Evolutionary conservation across 768 basidiomycete species (phyloP).

Genomic region (Tubosaeta sp.): DNA sequence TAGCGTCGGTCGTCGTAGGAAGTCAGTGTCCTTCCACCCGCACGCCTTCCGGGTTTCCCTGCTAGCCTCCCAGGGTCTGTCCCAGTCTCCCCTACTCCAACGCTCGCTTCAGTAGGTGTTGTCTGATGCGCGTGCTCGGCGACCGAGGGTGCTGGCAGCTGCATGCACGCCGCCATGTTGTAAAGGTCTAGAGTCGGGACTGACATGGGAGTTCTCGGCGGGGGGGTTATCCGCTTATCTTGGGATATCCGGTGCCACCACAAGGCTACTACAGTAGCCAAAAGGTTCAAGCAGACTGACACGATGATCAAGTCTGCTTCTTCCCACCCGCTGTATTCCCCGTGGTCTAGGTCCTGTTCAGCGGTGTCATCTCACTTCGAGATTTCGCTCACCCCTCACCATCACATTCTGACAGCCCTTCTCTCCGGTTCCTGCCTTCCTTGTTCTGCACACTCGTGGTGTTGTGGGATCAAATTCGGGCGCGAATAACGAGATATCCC

Average conservation of each 20-base stretch:
- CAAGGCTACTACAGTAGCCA: not conserved
- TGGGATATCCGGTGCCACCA: not conserved
- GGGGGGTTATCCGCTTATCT: not conserved
- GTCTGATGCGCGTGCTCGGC: too few species aligned
- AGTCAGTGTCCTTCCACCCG: too few species aligned
- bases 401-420: not conserved
- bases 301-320: not conserved
- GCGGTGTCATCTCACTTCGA: not conserved
- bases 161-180: too few species aligned
- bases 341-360: not conserved
- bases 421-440: not conserved
- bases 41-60: too few species aligned
- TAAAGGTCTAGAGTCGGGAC: too few species aligned
- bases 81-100: too few species aligned
- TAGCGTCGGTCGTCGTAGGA: too few species aligned
- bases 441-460: not conserved
- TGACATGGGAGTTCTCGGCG: not conserved
- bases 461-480: not conserved
- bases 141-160: too few species aligned
- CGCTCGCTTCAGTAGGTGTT: too few species aligned
- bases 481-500: not conserved
- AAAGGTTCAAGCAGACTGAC: not conserved
- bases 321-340: not conserved
- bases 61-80: too few species aligned
- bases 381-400: not conserved